phyloP scores from a whole-genome alignment of 352 stramenopile species.

The Blastocystis sp. region DNA sequence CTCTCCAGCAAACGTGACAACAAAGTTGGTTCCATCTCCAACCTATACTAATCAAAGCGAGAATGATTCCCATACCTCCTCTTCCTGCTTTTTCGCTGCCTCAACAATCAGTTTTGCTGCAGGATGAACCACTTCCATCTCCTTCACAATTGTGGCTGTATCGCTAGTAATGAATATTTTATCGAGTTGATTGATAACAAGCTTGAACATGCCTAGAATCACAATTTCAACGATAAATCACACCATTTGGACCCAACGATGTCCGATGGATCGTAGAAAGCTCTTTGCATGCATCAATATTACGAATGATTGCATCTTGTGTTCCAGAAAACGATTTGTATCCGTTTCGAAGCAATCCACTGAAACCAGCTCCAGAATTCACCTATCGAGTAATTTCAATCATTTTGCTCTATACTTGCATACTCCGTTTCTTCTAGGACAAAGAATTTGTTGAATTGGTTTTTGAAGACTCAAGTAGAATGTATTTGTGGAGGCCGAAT shows the following conservation, averaged over 20 bases:
- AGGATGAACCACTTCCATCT: constrained; percentile 94
- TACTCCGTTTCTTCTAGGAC: not conserved
- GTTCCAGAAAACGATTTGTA: constrained; percentile 75
- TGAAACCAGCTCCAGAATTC: constrained; percentile 53
- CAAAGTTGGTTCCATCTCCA: constrained; percentile 89
- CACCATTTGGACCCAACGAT: constrained; percentile 89
- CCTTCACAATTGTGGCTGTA: constrained; percentile 96
- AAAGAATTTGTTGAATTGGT: not conserved
- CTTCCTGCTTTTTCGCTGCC: constrained; percentile 94
- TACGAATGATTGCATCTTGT: constrained; percentile 89
- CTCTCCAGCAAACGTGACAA: constrained; percentile 90
- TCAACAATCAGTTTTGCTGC: constrained; percentile 94
- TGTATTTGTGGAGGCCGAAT: not conserved
- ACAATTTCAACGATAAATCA: not conserved
- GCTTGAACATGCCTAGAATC: constrained; percentile 86
- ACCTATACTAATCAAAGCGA: constrained; percentile 57
- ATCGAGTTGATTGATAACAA: constrained; percentile 98
- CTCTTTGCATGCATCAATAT: constrained; percentile 95
- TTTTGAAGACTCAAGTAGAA: not conserved
- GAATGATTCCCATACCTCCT: constrained; percentile 76
- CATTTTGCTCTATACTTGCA: not conserved
- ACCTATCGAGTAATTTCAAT: not conserved
- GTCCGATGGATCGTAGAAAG: constrained; percentile 90
- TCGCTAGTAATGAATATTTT: constrained; percentile 98
- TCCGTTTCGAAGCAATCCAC: constrained; percentile 22